Percentiles rank a stretch among this genome's conserved stretches.
phyloP scores from a whole-genome alignment of 805 yeast genomes.

The Pichia scutulata region DNA sequence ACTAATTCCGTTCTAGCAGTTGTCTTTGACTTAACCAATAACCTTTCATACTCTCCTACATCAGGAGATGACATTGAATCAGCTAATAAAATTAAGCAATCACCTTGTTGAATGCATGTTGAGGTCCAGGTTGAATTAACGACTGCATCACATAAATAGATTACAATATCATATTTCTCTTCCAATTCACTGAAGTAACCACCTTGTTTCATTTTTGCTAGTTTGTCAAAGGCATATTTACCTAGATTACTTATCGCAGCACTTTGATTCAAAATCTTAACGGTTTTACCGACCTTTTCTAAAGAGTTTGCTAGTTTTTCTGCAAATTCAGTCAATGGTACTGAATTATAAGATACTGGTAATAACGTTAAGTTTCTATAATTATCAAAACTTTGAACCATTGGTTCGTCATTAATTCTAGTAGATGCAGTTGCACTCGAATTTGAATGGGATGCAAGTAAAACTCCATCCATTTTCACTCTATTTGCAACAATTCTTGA shows the following conservation, averaged over 20 bases:
- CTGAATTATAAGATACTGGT: conserved; percentile 60
- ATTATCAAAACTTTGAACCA: conserved; percentile 33
- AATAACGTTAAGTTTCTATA: conserved; percentile 80
- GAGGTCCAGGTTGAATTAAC: conserved; percentile 82
- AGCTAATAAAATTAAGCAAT: conserved; percentile 82
- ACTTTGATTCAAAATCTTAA: conserved; percentile 76
- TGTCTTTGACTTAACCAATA: conserved; percentile 66
- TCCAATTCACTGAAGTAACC: conserved; percentile 89
- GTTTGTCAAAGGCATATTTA: conserved; percentile 83
- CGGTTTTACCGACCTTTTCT: conserved; percentile 61
- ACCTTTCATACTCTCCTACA: conserved; percentile 79
- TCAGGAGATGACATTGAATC: conserved; percentile 69
- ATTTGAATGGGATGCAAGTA: conserved; percentile 9
- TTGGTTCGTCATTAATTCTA: conserved; percentile 27
- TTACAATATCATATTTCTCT: conserved; percentile 79
- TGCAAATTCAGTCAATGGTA: conserved; percentile 88
- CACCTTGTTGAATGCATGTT: conserved; percentile 92
- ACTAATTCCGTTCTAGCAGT: conserved; percentile 85
- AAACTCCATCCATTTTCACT: conserved; percentile 16
- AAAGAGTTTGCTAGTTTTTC: conserved; percentile 63
- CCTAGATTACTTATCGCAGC: conserved; percentile 76
- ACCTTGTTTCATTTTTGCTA: conserved; percentile 76
- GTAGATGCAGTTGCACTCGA: conserved; percentile 20
- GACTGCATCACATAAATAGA: conserved; percentile 82
- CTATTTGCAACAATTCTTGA: conserved; percentile 76